Base-by-base conservation (phyloP, 1,284 basidiomycete genomes). In the Cerrena zonata region DNA sequence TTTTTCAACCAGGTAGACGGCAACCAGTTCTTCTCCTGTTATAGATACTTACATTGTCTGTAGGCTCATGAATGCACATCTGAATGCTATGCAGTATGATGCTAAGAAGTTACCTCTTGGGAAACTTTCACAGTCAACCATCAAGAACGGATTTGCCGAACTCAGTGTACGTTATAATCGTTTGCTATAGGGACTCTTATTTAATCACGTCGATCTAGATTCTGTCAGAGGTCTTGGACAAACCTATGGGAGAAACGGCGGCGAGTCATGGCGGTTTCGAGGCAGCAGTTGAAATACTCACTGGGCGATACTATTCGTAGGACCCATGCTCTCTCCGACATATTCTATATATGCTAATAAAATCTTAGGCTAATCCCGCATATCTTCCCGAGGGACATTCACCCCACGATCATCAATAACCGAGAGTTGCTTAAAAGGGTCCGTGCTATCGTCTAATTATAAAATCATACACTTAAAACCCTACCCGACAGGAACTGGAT, bases 61-160 rank as follows among this genome's bases (percentile, higher is more conserved):
- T 47, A 82, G 78, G 24, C 62, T 82, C 54, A 78, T 84, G 43
- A 72, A 80, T 45, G 78, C 77, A 0, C 72, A 75, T 21, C 62
- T 86, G 58, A 77, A 77, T n/a, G 76, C 78, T 2, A 80, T 86
- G 79, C 83, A 84, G 58, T 86, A 86, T 57, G 82, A 86, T 59
- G 81, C 80, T 2, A 79, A 79, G 57, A 86, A 86, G 60, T 70
- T 85, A 21, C 83, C 83, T 13, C 74, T 85, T 10, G 82, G 79
- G 71, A 66, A 53, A 49, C 55, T 54, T 56, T 25, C 75, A 3
- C 81, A 80, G 59, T 67, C 71, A 4, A 81, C 79, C 1, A 78
- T 83, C 55, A 63, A 80, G 39, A 75, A 69, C 48, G 80, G 80
- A 2, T 84, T 84, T 57, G 66, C 72, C 10, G 79, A 79, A 7